Evolutionary conservation across 192 early-diverging fungal genomes (phyloP).

Genomic region (Chytriomyces confervae): DNA sequence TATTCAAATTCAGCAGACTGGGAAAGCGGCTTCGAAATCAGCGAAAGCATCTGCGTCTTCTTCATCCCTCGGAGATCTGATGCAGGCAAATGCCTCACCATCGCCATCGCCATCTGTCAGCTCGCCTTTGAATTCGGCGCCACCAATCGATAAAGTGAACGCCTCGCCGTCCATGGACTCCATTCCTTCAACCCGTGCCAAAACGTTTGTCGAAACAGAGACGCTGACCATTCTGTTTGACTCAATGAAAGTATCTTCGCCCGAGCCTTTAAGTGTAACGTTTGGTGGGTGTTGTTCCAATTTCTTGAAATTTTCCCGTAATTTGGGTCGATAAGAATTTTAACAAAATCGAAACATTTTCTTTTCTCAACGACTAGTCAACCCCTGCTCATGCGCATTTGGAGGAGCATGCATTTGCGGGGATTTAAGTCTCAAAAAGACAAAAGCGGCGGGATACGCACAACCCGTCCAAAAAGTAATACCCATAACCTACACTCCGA

Average conservation of each 20-base stretch:
- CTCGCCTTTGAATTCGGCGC: background rate
- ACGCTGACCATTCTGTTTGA: background rate
- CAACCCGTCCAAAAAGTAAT: no score
- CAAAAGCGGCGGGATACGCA: background rate
- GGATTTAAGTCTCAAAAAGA: slow-evolving; percentile 14
- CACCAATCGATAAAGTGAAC: background rate
- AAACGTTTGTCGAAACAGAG: background rate
- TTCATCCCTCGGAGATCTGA: background rate
- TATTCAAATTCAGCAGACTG: background rate
- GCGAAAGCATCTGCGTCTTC: background rate
- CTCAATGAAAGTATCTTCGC: background rate
- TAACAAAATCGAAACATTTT: no score
- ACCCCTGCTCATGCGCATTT: slow-evolving; percentile 21
- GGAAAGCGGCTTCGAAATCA: background rate
- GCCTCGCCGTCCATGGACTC: background rate
- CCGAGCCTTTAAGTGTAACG: background rate
- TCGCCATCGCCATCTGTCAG: background rate
- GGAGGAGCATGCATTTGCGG: slow-evolving; percentile 21
- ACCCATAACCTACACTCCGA: no score
- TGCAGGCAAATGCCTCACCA: background rate
- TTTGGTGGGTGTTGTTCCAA: background rate
- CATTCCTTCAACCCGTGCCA: background rate
- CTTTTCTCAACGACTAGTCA: background rate
- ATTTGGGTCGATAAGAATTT: no score
- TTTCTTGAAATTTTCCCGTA: background rate